A percentile compares a stretch with the other conserved stretches of the same genome.
Evolutionary conservation across 83 land plant genomes (phyloP).

Genomic region (Picea abies): DNA sequence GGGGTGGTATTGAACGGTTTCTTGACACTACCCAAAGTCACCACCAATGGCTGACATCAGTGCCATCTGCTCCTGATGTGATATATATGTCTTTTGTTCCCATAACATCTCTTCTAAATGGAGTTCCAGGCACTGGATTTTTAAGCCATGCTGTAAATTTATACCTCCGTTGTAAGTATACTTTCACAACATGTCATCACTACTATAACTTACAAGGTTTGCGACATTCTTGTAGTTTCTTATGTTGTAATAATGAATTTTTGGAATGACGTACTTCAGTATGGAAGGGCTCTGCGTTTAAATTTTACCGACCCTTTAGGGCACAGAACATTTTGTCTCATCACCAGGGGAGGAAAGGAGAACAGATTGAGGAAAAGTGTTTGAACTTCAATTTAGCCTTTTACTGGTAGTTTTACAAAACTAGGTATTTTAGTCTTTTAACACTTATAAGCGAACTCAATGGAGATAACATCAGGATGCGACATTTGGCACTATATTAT

Average conservation of each 20-base stretch:
- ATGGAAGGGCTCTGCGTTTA: too few species aligned
- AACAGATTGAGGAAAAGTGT: not conserved
- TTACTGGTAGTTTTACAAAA: not conserved
- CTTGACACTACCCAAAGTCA: conserved; percentile 52
- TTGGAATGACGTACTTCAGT: too few species aligned
- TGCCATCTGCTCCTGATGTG: conserved; percentile 77
- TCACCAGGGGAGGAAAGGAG: not conserved
- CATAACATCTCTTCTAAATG: conserved; percentile 81
- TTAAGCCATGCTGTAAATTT: conserved; percentile 91
- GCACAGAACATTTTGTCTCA: too few species aligned
- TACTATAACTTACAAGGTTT: not conserved
- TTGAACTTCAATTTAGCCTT: not conserved
- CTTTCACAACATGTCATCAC: not conserved
- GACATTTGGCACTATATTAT: not conserved
- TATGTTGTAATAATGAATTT: not conserved
- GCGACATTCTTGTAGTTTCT: not conserved
- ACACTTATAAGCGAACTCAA: not conserved
- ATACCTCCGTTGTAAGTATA: conserved; percentile 76
- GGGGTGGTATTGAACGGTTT: conserved; percentile 71
- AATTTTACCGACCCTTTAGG: too few species aligned
- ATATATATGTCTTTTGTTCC: conserved; percentile 92
- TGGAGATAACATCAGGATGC: not conserved
- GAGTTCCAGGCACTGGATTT: conserved; percentile 88
- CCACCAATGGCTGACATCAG: conserved; percentile 76
- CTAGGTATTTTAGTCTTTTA: not conserved